Conservation (phyloP, 768 basidiomycete species). For the Fomitopsis pulvina region DNA sequence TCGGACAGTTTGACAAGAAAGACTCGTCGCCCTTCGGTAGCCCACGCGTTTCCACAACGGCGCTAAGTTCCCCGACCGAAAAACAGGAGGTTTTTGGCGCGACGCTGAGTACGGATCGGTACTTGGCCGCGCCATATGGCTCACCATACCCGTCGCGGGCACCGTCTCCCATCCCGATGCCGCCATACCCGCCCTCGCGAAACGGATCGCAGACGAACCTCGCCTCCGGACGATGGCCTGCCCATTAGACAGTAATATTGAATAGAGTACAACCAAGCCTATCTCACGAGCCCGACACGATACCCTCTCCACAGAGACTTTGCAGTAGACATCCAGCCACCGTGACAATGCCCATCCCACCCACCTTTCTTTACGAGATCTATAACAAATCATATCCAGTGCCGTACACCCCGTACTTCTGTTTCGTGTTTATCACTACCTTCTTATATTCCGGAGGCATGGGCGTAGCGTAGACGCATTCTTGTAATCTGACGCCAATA, state of each 20-base stretch:
- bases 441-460: constrained; percentile 8
- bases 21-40: constrained; percentile 42
- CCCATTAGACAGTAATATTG: constrained; percentile 1
- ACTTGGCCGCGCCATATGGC: constrained; percentile 43
- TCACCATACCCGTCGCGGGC: constrained; percentile 44
- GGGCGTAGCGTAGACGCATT: constrained; percentile 6
- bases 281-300: constrained; percentile 13
- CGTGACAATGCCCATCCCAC: constrained; percentile 8
- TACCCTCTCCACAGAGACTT: constrained; percentile 10
- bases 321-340: constrained; percentile 1
- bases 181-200: constrained; percentile 17
- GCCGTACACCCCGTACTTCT: constrained; percentile 5
- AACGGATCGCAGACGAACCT: constrained; percentile 12
- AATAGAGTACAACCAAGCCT: constrained; percentile 13
- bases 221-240: constrained; percentile 13
- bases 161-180: constrained; percentile 32
- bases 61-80: constrained; percentile 29
- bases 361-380: constrained; percentile 6
- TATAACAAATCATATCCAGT: constrained; percentile 7
- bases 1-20: constrained; percentile 50
- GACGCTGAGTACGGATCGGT: constrained; percentile 37
- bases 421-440: constrained; percentile 6
- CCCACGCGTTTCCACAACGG: constrained; percentile 42
- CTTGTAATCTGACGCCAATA: not conserved
- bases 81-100: constrained; percentile 26